phyloP scores from a whole-genome alignment of 805 yeast species.

The Pichia paraexigua region DNA sequence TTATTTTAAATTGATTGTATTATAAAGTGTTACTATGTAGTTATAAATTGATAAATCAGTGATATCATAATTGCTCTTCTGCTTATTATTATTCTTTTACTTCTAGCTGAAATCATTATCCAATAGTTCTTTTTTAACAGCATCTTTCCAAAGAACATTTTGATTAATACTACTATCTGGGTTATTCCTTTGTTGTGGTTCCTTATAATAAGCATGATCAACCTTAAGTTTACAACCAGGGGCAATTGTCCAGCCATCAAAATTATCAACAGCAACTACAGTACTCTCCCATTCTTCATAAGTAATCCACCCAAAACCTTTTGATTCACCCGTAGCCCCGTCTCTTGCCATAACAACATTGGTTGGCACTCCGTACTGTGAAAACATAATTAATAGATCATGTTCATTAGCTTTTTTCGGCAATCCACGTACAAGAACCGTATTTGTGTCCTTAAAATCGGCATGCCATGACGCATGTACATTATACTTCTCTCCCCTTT shows the following conservation, averaged over 20 bases:
- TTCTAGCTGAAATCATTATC: conserved; percentile 33
- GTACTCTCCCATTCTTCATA: conserved; percentile 78
- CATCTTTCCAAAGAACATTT: conserved; percentile 28
- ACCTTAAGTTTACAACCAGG: conserved; percentile 50
- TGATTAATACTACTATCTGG: background rate
- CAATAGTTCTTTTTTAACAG: conserved; percentile 28
- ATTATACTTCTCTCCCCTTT: conserved; percentile 51
- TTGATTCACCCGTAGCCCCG: conserved; percentile 51
- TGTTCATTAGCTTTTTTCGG: conserved; percentile 60
- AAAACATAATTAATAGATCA: conserved; percentile 70
- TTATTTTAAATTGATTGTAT: background rate
- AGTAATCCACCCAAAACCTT: conserved; percentile 75
- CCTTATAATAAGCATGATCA: conserved; percentile 60
- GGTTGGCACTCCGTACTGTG: conserved; percentile 85
- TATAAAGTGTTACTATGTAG: background rate
- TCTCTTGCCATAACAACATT: conserved; percentile 66
- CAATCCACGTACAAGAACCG: conserved; percentile 68
- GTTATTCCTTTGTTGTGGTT: conserved; percentile 38
- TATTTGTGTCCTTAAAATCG: conserved; percentile 71
- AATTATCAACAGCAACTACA: conserved; percentile 79
- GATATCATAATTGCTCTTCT: background rate
- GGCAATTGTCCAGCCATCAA: conserved; percentile 51
- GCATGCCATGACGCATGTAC: conserved; percentile 82
- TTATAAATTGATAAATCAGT: background rate
- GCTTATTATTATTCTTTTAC: background rate